Base-by-base conservation (phyloP, 768 basidiomycete species). In the Hortiboletus flavorubellus region DNA sequence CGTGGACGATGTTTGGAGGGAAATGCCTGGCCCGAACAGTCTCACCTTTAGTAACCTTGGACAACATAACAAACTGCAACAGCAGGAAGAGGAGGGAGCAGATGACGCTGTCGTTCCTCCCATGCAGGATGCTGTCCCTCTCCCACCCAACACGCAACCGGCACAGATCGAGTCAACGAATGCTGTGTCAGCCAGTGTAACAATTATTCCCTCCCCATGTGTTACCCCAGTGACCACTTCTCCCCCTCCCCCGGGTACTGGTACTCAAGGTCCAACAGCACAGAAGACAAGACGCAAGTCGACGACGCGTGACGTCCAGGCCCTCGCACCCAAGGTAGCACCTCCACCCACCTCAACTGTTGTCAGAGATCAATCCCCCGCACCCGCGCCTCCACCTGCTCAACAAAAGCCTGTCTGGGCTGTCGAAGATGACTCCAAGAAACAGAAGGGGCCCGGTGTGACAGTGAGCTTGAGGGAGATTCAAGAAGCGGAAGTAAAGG, bases 401-500 rank as follows among this genome's bases (percentile, higher is more conserved):
- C 73, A 68, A 37, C 52, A 72, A 15, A 87, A 86, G 63, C 73
- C 79, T 42, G 80, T 83, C 15, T 90, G 89, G 86, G 75, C 79
- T 18, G 82, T 81, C 57, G 86, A 86, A 34, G 86, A 90, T 39
- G 89, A 90, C 14, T 73, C 75, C 38, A 83, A 83, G 70, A 85
- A 84, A 67, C 68, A 75, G 44, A 78, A 78, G 66, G 62, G 69
- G 8, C 64, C 73, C 14, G 70, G 70, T 15, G 62, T 72, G 5
- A 73, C 86, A 23, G 75, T 87, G 37, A 91, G 90, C 58, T 74
- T 99, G 37, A 86, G 94, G 52, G 93, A 98, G 54, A 99, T 99
- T 44, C 97, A 99, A 69, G 93, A 97, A 61, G 86, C 88, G 3
- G 97, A 99, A 71, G 83, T 82, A 8, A 92, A 84, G 73, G 87